Base-by-base conservation (phyloP, 23 red algal species). In the Gracilaria gracilis region DNA sequence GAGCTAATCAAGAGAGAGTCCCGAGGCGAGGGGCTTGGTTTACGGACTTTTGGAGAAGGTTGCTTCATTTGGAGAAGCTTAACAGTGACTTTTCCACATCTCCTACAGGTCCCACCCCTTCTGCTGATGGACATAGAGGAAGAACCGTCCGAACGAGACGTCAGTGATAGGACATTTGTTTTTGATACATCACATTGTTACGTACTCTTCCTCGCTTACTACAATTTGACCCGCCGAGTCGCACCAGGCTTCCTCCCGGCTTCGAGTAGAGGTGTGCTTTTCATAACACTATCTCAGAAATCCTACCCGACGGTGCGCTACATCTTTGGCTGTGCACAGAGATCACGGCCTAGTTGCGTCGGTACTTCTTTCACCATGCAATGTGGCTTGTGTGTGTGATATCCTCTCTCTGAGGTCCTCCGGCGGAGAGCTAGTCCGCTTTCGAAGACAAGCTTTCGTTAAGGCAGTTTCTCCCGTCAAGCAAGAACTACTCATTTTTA, bases 11-110 rank as follows among this genome's bases (percentile, higher is more conserved):
- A 28, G 73, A 90, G 38, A 48, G 75, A 32, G 27, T 40, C 33
- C 57, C 59, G 37, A 57, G 57, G 25, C 61, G 46, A 39, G 74
- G 75, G 32, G 77, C 73, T 35, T 51, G 87, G 48, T 90, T 90
- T 34, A 34, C 54, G 15, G 87, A 81, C 27, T 90, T 90, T 66
- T 90, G 87, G 87, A 79, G 87, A 79, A 90, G 74, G 46, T 71
- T 90, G 36, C 64, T 90, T 21, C 71, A 90, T 90, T 23, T 58
- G 24, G 84, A 88, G 38, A 75, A 46, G 48, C 17, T 88, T 21
- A 49, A 49, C 38, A 69, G 39, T 78, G 84, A 88, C 66, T 34
- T 58, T 75, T 88, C 84, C 59, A 71, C 65, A 33, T 46, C 37
- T 29, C 84, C 37, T 13, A 49, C 65, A 0, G 42, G 28, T 4